A percentile compares a stretch with the other conserved stretches of the same genome.
Conservation (phyloP, 2,329 filamentous ascomycete genomes). For the Fusarium proliferatum region DNA sequence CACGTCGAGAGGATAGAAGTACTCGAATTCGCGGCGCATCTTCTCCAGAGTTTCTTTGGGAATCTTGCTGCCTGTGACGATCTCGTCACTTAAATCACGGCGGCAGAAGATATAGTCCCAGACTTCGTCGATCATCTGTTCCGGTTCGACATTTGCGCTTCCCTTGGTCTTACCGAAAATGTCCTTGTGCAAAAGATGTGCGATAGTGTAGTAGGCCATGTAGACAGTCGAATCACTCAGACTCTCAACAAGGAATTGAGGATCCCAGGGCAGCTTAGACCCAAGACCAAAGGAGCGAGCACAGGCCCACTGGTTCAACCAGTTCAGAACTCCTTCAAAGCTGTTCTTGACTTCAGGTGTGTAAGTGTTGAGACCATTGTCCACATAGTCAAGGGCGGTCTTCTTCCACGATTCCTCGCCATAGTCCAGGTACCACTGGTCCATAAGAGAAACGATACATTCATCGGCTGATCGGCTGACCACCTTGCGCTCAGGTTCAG, state of each 20-base stretch:
- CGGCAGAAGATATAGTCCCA: slow-evolving; percentile 96
- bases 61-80: slow-evolving; percentile 75
- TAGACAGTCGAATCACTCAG: slow-evolving; percentile 94
- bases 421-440: slow-evolving; percentile 99
- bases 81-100: slow-evolving; percentile 73
- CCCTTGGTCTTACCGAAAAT: slow-evolving; percentile 83
- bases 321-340: slow-evolving; percentile 87
- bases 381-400: slow-evolving; percentile 77
- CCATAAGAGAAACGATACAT: slow-evolving; percentile 91
- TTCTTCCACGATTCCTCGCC: slow-evolving; percentile 90
- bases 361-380: slow-evolving; percentile 81
- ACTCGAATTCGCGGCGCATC: slow-evolving; percentile 93
- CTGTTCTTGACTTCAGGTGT: slow-evolving; percentile 79
- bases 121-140: slow-evolving; percentile 93
- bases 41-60: slow-evolving; percentile 77
- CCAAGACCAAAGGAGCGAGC: slow-evolving; percentile 91
- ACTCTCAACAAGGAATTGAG: slow-evolving; percentile 89
- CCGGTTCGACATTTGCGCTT: slow-evolving; percentile 74
- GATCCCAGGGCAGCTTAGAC: slow-evolving; percentile 94
- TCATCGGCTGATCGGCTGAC: slow-evolving; percentile 90
- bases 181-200: slow-evolving; percentile 80
- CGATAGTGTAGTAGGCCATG: slow-evolving; percentile 81
- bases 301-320: slow-evolving; percentile 97
- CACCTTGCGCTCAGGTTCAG: slow-evolving; percentile 91
- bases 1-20: slow-evolving; percentile 95